Conservation (phyloP, 78 protist species). For the Protostelium mycophagum region DNA sequence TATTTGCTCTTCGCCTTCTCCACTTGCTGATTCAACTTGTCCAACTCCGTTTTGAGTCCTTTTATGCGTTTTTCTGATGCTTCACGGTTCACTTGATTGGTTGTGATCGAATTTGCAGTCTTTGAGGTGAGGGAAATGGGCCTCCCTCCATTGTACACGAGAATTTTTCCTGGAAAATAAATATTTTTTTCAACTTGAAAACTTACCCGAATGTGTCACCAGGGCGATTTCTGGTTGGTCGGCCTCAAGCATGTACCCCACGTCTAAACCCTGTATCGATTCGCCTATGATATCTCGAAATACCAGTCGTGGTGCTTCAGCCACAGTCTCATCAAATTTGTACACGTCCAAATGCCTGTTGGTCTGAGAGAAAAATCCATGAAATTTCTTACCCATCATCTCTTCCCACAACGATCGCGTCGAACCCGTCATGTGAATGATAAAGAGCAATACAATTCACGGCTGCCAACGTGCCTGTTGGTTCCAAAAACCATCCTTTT, state of each 20-base stretch:
- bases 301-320: neutral
- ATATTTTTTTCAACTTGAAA: too few species aligned
- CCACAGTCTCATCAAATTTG: neutral
- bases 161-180: neutral
- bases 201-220: neutral
- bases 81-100: neutral
- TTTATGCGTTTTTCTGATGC: neutral
- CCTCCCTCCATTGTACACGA: neutral
- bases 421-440: neutral
- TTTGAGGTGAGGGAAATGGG: neutral
- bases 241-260: neutral
- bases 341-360: neutral
- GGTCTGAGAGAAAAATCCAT: neutral
- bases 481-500: neutral
- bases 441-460: neutral
- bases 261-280: neutral
- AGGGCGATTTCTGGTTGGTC: neutral
- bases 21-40: neutral
- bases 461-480: neutral
- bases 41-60: neutral
- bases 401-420: neutral
- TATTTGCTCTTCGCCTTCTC: neutral
- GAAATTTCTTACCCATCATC: neutral
- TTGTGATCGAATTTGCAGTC: neutral
- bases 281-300: neutral